A percentile compares a stretch with the other conserved stretches of the same genome.
Evolutionary conservation across 2,329 filamentous ascomycete species (phyloP).

Genomic region (Sclerotinia borealis): DNA sequence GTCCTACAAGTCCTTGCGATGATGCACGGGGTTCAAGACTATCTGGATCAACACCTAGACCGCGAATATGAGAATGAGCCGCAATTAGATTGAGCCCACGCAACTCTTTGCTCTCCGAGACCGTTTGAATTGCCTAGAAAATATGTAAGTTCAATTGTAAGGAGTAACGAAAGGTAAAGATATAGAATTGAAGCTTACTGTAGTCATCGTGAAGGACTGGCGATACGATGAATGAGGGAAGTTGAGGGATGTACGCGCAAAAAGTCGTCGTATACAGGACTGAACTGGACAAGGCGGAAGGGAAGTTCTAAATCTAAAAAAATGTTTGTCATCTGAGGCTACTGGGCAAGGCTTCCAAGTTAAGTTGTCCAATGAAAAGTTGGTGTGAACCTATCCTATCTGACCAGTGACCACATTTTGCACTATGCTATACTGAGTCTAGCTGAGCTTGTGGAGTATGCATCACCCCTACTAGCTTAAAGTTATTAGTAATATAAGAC

Average conservation of each 20-base stretch:
- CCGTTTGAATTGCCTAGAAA: constrained; percentile 62
- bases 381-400: not conserved
- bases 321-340: too few relatives aligned
- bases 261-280: not conserved
- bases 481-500: not conserved
- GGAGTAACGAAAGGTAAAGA: not conserved
- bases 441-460: not conserved
- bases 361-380: not conserved
- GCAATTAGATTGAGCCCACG: constrained; percentile 95
- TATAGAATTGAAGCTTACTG: not conserved
- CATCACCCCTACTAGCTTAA: not conserved
- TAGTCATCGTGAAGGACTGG: constrained; percentile 1
- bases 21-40: constrained; percentile 78
- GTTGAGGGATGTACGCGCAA: not conserved
- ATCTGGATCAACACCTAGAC: constrained; percentile 86
- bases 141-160: not conserved
- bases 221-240: not conserved
- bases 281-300: not conserved
- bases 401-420: too few relatives aligned
- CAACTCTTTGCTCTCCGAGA: constrained; percentile 93
- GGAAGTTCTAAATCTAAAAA: not conserved
- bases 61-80: constrained; percentile 95
- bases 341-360: too few relatives aligned
- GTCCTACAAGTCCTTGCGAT: constrained; percentile 91
- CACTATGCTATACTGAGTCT: not conserved